These are phyloP conservation scores for Chenopodium quinoa DNA, from an alignment of 148 eudicot genomes.

Conservation along the genomic window DNA sequence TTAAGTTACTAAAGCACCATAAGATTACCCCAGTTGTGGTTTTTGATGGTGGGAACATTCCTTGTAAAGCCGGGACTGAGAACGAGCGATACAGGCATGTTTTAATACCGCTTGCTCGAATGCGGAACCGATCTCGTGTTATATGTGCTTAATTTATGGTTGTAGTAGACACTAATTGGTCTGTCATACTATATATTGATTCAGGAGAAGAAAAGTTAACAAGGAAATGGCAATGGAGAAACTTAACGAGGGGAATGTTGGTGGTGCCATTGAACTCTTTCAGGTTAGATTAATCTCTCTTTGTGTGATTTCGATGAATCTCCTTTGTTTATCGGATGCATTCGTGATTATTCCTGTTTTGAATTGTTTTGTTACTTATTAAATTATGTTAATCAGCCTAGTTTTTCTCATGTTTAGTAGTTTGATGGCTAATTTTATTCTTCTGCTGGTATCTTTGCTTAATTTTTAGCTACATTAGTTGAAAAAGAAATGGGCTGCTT, in stretches of 20 bases:
- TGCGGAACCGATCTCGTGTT: neutral
- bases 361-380: neutral
- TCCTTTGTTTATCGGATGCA: neutral
- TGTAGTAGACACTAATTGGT: neutral
- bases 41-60: slow-evolving; percentile 73
- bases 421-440: too few species aligned
- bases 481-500: too few species aligned
- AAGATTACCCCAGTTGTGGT: slow-evolving; percentile 79
- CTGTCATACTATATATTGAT: neutral
- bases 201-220: slow-evolving; percentile 63
- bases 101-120: neutral
- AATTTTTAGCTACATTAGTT: neutral
- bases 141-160: neutral
- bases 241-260: slow-evolving; percentile 62
- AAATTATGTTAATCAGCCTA: too few species aligned
- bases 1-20: slow-evolving; percentile 62
- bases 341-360: neutral
- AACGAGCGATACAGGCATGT: slow-evolving; percentile 65
- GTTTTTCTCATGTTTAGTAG: too few species aligned
- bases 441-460: too few species aligned
- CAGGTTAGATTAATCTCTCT: slow-evolving; percentile 44
- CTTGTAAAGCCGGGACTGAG: slow-evolving; percentile 70
- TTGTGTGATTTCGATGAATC: neutral
- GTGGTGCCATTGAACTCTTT: slow-evolving; percentile 66
- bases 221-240: slow-evolving; percentile 74